Evolutionary conservation across 2,329 filamentous ascomycete species (phyloP).

Genomic region (Hortaea sp.): DNA sequence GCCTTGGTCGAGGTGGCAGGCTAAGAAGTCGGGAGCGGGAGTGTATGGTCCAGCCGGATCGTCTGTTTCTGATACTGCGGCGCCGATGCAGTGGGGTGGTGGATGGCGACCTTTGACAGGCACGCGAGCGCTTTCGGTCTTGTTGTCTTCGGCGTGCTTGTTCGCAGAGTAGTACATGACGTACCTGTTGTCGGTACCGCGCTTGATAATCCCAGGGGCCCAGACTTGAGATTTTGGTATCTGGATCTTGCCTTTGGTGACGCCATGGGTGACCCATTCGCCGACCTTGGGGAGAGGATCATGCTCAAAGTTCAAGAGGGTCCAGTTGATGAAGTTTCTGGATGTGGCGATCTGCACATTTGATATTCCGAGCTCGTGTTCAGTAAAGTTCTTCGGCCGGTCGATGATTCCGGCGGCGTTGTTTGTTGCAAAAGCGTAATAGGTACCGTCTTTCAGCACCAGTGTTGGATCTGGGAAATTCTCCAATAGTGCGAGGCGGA

Average conservation of each 20-base stretch:
- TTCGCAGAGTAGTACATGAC: slow-evolving; percentile 26
- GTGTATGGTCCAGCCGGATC: slow-evolving; percentile 21
- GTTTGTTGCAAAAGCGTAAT: slow-evolving; percentile 31
- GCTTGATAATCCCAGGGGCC: slow-evolving; percentile 23
- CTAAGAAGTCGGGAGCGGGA: slow-evolving; percentile 13
- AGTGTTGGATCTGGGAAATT: slow-evolving; percentile 32
- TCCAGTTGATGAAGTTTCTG: slow-evolving; percentile 26
- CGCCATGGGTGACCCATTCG: slow-evolving; percentile 13
- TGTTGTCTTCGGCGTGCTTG: background rate
- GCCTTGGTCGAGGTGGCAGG: slow-evolving; percentile 19
- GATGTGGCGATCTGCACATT: slow-evolving; percentile 32
- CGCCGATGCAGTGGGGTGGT: slow-evolving; percentile 25
- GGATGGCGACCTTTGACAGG: slow-evolving; percentile 8
- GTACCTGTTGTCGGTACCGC: slow-evolving; percentile 18
- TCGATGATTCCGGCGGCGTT: slow-evolving; percentile 22
- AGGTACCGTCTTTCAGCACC: slow-evolving; percentile 21
- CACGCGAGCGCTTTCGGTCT: background rate
- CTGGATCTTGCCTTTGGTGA: slow-evolving; percentile 5
- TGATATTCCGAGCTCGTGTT: slow-evolving; percentile 13
- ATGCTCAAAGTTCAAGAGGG: slow-evolving; percentile 12
- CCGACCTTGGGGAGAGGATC: slow-evolving; percentile 24
- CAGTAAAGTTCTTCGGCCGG: slow-evolving; percentile 5
- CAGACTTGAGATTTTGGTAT: slow-evolving; percentile 21
- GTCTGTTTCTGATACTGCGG: slow-evolving; percentile 17
- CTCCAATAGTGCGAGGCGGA: slow-evolving; percentile 15